Evolutionary conservation across 306 rosid species (phyloP).

Genomic region (Begonia loranthoides): DNA sequence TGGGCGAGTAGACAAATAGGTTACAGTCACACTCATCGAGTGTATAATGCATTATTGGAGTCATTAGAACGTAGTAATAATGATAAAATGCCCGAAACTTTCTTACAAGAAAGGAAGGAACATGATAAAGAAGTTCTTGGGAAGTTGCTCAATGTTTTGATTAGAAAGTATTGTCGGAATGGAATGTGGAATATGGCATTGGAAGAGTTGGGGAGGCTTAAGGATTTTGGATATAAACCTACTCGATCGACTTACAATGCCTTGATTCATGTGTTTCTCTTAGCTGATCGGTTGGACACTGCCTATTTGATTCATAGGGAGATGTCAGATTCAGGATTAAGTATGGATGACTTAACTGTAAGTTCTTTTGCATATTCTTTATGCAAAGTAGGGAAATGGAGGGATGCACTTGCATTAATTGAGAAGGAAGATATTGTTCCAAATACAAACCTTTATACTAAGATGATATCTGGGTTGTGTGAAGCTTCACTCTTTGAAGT

Average conservation of each 20-base stretch:
- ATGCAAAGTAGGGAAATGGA: slow-evolving; percentile 50
- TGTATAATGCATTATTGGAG: slow-evolving; percentile 41
- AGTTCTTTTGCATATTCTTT: slow-evolving; percentile 48
- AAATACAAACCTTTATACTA: slow-evolving; percentile 44
- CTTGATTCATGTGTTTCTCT: slow-evolving; percentile 58
- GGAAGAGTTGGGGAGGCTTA: slow-evolving; percentile 82
- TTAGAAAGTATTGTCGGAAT: slow-evolving; percentile 54
- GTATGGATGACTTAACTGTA: slow-evolving; percentile 49
- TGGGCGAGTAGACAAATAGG: slow-evolving; percentile 82
- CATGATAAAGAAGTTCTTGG: slow-evolving; percentile 46
- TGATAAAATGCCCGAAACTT: slow-evolving; percentile 30
- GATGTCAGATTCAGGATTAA: slow-evolving; percentile 50
- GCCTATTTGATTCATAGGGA: slow-evolving; percentile 63
- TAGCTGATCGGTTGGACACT: slow-evolving; percentile 48
- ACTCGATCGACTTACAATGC: slow-evolving; percentile 49
- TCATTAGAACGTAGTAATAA: slow-evolving; percentile 14
- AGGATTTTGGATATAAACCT: slow-evolving; percentile 70
- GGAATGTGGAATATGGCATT: slow-evolving; percentile 71
- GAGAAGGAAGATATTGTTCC: slow-evolving; percentile 48
- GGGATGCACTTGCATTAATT: slow-evolving; percentile 47
- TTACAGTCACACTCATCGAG: slow-evolving; percentile 32
- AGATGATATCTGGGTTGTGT: slow-evolving; percentile 74
- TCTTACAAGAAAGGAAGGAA: slow-evolving; percentile 33
- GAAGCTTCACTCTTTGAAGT: slow-evolving; percentile 73
- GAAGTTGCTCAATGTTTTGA: slow-evolving; percentile 56